Evolutionary conservation across 345 rosid species (phyloP), one percentile per base, ranked within the genome.

Genomic region (Syzygium grande): DNA sequence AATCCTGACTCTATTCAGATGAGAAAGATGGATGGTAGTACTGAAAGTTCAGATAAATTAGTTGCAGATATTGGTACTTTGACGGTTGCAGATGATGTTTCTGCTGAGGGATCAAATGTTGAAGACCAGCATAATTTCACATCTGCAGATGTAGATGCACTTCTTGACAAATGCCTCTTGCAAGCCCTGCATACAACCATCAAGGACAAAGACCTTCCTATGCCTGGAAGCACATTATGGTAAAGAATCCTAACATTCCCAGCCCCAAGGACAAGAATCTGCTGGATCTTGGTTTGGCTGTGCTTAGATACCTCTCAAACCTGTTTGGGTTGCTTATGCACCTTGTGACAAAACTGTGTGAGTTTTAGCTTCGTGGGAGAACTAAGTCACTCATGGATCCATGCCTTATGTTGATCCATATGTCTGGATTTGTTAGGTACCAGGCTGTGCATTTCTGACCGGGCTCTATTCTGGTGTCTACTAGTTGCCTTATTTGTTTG

Each of bases 211-310:
- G 99, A 98, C 90, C 97, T 98, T 84, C 99, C 99, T 52, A 90
- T 98, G 89, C 98, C 99, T 58, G 99, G 99, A 88, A 98, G 99
- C 92, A 94, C 98, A 51, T 89, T 98, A 30, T 98, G 99, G 99
- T 98, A 92, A 90, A 91, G 83, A 87, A 84, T n/a, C 63, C 53
- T 46, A 43, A 54, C 22, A 9, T 17, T 30, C 41, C 7, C 25
- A 52, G 59, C 86, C 15, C 59, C 59, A 53, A 2, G 38, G 86
- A 84, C 80, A 38, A 73, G 27, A 73, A 73, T 73, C 49, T 73
- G 5, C 78, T 65, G 78, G 43, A 65, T 65, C 43, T 65, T 30
- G 11, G 78, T 30, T 73, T 73, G 80, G 80, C 49, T 38, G 80
- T 34, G 80, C 19, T 34, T 73, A 19, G 25, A 68, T 68, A 46